Conservation (phyloP, 169 alveolate genomes). For the Cryptosporidium ryanae region DNA sequence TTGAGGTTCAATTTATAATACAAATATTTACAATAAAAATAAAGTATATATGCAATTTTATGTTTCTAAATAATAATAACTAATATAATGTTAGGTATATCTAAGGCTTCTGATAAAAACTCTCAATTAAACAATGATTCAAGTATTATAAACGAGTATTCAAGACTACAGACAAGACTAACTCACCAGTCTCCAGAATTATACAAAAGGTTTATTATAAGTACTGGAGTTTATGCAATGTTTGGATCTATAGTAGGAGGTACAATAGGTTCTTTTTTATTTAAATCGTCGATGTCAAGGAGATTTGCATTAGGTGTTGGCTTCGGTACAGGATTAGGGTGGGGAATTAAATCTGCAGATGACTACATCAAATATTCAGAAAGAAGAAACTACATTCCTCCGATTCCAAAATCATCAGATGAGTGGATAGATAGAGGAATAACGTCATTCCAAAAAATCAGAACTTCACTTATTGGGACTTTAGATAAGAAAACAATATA, state of each 20-base stretch:
- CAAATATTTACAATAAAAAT: neutral
- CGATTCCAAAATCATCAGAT: slow-evolving; percentile 63
- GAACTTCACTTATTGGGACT: neutral
- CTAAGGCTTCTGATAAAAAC: neutral
- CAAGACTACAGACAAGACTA: neutral
- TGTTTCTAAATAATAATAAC: too few species aligned
- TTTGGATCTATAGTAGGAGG: slow-evolving; percentile 38
- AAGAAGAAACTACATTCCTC: slow-evolving; percentile 24
- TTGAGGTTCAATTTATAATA: neutral
- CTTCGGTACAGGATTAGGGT: slow-evolving; percentile 58
- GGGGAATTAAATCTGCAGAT: slow-evolving; percentile 71
- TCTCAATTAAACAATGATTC: slow-evolving; percentile 7
- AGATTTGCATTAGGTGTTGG: slow-evolving; percentile 65
- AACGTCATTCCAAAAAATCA: slow-evolving; percentile 17
- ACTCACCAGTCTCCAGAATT: slow-evolving; percentile 22
- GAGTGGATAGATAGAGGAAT: slow-evolving; percentile 65
- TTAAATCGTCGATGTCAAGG: slow-evolving; percentile 43
- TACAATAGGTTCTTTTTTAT: slow-evolving; percentile 47
- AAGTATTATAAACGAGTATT: slow-evolving; percentile 1
- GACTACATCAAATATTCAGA: slow-evolving; percentile 52
- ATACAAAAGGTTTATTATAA: slow-evolving; percentile 54
- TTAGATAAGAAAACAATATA: neutral
- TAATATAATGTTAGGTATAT: slow-evolving; percentile 15
- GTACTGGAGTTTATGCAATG: slow-evolving; percentile 61
- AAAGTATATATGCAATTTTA: neutral